Evolutionary conservation across 179 eudicot genomes (phyloP).

Genomic region (Pouteria campechiana): DNA sequence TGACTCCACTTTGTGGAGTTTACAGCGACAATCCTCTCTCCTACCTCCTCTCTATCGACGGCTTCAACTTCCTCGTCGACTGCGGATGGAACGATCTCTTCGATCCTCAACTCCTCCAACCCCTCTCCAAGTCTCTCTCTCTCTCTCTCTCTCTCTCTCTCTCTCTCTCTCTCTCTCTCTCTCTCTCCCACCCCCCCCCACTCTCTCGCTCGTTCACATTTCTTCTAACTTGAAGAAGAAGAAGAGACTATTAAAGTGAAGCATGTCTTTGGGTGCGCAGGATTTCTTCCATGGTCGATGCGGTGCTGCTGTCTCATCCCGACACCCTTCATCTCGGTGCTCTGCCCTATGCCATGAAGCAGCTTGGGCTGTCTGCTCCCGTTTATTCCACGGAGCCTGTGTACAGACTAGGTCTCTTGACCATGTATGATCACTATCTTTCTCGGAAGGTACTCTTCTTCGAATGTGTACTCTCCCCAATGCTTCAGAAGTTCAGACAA

Average conservation of each 20-base stretch:
- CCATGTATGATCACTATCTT: constrained; percentile 91
- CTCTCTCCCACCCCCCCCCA: not conserved
- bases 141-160: not conserved
- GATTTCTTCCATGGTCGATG: constrained; percentile 81
- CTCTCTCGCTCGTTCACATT: too few relatives aligned
- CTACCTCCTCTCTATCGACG: constrained; percentile 77
- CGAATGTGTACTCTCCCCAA: too few relatives aligned
- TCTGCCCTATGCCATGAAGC: constrained; percentile 86
- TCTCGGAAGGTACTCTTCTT: constrained; percentile 96
- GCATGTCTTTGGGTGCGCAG: constrained; percentile 22
- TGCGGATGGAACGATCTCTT: constrained; percentile 99
- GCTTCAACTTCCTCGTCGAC: constrained; percentile 81
- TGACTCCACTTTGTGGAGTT: constrained; percentile 78
- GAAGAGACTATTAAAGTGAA: not conserved
- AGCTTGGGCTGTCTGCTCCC: constrained; percentile 69
- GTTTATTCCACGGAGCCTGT: constrained; percentile 92
- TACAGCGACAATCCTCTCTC: constrained; percentile 90
- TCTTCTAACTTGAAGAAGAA: not conserved
- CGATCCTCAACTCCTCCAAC: constrained; percentile 64
- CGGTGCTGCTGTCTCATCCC: constrained; percentile 75
- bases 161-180: not conserved
- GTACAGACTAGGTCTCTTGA: constrained; percentile 69
- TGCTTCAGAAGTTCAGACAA: too few relatives aligned
- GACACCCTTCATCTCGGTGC: constrained; percentile 93
- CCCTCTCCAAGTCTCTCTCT: constrained; percentile 64